These are phyloP conservation scores for Botrytis elliptica DNA, from an alignment of 2,329 filamentous ascomycete genomes.

Conservation along the genomic window DNA sequence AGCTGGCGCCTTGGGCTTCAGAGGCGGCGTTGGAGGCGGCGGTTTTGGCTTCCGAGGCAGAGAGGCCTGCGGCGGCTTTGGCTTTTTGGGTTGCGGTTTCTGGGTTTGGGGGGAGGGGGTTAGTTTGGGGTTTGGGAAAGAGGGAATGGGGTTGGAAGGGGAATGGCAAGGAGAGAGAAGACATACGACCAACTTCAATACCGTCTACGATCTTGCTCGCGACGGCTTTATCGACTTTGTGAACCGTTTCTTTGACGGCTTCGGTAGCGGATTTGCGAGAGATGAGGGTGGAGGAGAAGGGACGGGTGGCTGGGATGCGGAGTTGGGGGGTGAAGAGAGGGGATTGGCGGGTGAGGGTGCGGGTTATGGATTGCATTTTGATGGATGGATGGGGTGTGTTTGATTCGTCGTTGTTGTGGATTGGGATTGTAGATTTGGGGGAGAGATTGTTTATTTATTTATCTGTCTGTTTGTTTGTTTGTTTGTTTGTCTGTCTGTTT, in stretches of 20 bases:
- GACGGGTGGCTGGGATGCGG: neutral
- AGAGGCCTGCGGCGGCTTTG: constrained; percentile 45
- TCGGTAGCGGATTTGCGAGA: neutral
- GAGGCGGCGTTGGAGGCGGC: neutral
- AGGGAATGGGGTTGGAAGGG: neutral
- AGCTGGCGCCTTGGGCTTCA: constrained; percentile 43
- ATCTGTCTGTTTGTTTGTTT: too few relatives aligned
- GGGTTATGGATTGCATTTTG: constrained; percentile 13
- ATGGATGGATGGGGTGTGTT: too few relatives aligned
- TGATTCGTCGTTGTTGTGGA: neutral
- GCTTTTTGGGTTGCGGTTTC: constrained; percentile 47
- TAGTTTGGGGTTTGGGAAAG: neutral
- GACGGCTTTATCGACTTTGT: constrained; percentile 58
- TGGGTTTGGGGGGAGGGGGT: constrained; percentile 20
- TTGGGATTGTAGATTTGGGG: too few relatives aligned
- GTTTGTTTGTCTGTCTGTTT: too few relatives aligned
- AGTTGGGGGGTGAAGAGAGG: neutral
- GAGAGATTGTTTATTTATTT: too few relatives aligned
- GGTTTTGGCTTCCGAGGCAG: constrained; percentile 42
- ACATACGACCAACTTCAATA: constrained; percentile 58
- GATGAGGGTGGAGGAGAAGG: neutral
- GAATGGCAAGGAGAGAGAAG: neutral
- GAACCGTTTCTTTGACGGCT: constrained; percentile 53
- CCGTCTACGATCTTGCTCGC: constrained; percentile 61
- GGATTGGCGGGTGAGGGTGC: constrained; percentile 3